Conservation (phyloP, 495 filamentous ascomycete genomes). For the Aspergillus homomorphus region DNA sequence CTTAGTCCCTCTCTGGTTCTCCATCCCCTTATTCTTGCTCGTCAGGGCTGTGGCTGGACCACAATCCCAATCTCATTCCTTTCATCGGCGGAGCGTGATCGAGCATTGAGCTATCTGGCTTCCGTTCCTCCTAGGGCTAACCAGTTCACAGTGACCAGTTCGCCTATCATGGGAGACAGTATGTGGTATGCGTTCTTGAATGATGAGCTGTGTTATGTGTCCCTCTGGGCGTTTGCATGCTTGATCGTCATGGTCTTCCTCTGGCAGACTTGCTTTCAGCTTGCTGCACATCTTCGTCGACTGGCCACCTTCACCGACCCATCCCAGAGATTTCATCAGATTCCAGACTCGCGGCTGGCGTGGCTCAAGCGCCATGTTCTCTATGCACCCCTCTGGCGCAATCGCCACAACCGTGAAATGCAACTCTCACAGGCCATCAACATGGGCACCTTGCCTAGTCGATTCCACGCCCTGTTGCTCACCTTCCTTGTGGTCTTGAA, state of each 20-base stretch:
- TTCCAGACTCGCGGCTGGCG: neutral
- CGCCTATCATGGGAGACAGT: neutral
- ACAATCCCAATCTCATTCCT: neutral
- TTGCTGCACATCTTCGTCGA: neutral
- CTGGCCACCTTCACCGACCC: constrained; percentile 3
- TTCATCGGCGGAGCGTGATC: no score
- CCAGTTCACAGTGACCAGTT: neutral
- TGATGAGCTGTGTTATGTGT: neutral
- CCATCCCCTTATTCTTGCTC: neutral
- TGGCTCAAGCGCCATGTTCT: constrained; percentile 46
- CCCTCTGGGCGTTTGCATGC: neutral
- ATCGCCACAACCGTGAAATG: constrained; percentile 74
- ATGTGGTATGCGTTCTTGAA: constrained; percentile 1
- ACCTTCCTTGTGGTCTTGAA: constrained; percentile 62
- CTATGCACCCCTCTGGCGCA: constrained; percentile 67
- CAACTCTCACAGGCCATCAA: constrained; percentile 67
- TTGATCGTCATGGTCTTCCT: neutral
- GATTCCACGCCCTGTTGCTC: constrained; percentile 69
- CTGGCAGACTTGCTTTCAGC: neutral
- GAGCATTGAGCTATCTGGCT: no score
- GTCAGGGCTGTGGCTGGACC: neutral
- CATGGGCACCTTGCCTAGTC: constrained; percentile 73
- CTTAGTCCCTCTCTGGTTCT: neutral
- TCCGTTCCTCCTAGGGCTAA: no score
- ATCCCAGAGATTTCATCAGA: neutral